phyloP scores from a whole-genome alignment of 495 filamentous ascomycete species.

The Podospora comata region DNA sequence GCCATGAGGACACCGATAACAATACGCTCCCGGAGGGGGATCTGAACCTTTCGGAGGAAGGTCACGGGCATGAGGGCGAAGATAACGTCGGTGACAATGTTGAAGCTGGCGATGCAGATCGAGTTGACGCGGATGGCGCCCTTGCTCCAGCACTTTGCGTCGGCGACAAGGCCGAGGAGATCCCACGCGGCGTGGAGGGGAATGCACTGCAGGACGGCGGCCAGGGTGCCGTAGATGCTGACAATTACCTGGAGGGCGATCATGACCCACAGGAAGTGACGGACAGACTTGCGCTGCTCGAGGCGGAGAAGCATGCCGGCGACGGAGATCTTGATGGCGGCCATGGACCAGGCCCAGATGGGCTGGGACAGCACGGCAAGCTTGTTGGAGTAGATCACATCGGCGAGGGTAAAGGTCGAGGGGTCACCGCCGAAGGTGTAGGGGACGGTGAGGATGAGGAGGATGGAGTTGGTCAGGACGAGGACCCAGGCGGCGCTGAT shows the following conservation, averaged over 20 bases:
- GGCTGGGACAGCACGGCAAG: conserved; percentile 23
- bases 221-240: conserved; percentile 18
- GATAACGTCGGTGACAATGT: conserved; percentile 24
- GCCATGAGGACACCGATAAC: conserved; percentile 23
- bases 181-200: conserved; percentile 22
- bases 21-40: conserved; percentile 22
- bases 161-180: conserved; percentile 12
- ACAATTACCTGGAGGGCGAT: conserved; percentile 15
- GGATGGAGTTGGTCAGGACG: conserved; percentile 16
- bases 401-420: conserved; percentile 11
- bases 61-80: conserved; percentile 23
- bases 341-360: conserved; percentile 25
- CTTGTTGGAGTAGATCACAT: conserved; percentile 22
- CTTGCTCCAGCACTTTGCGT: conserved; percentile 18
- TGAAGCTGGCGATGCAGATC: conserved; percentile 22
- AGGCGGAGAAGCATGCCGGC: conserved; percentile 24
- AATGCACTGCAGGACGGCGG: conserved; percentile 18
- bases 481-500: conserved; percentile 20
- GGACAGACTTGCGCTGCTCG: conserved; percentile 10
- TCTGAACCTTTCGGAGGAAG: conserved; percentile 21
- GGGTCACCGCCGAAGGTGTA: conserved; percentile 21
- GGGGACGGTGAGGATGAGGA: conserved; percentile 18
- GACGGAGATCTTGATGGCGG: conserved; percentile 23
- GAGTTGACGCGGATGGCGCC: conserved; percentile 16
- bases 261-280: conserved; percentile 19